phyloP scores from a whole-genome alignment of 2,329 filamentous ascomycete genomes.

The Exophiala sp. region DNA sequence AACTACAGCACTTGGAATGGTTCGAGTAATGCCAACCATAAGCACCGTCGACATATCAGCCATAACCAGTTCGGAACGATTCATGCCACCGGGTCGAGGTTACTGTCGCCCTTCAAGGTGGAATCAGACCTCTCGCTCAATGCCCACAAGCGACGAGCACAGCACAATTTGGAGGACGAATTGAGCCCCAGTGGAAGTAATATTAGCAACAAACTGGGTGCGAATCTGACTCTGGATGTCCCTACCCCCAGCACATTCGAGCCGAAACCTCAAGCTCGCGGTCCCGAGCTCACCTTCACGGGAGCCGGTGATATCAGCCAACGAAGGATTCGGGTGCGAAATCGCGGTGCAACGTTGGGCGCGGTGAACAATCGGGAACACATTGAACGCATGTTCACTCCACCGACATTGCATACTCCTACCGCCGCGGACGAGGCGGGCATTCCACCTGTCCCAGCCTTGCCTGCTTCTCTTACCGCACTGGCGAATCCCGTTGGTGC shows the following conservation, averaged over 20 bases:
- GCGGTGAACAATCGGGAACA: conserved; percentile 49
- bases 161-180: conserved; percentile 50
- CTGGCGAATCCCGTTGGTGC: conserved; percentile 17
- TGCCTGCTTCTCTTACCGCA: conserved; percentile 22
- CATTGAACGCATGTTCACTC: conserved; percentile 51
- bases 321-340: conserved; percentile 54
- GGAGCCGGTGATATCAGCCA: conserved; percentile 43
- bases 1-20: conserved; percentile 46
- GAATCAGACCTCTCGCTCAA: conserved; percentile 46
- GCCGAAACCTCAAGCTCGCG: conserved; percentile 33
- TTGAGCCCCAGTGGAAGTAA: conserved; percentile 41
- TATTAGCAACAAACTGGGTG: conserved; percentile 30
- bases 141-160: conserved; percentile 54
- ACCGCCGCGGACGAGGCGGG: conserved; percentile 27
- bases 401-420: conserved; percentile 33
- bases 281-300: conserved; percentile 28
- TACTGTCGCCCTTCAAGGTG: conserved; percentile 51
- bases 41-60: conserved; percentile 31
- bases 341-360: conserved; percentile 56
- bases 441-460: conserved; percentile 23
- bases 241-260: conserved; percentile 39
- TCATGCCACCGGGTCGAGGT: conserved; percentile 39
- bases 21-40: conserved; percentile 33
- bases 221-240: conserved; percentile 32
- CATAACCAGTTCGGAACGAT: conserved; percentile 40